Evolutionary conservation across 306 rosid genomes (phyloP), one percentile per base, ranked within the genome.

Genomic region (Datisca glomerata): DNA sequence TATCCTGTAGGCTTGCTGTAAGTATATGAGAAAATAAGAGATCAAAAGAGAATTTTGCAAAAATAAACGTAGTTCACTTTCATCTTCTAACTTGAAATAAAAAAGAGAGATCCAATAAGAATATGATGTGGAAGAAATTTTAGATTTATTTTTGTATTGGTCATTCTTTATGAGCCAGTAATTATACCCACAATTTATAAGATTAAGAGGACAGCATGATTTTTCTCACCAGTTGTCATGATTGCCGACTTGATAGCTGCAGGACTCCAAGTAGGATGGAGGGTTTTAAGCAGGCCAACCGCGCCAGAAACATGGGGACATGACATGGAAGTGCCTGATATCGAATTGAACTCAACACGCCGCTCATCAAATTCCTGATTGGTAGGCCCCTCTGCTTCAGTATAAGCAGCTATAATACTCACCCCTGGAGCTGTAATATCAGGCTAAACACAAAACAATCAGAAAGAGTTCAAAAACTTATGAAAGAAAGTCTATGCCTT

Each of bases 401-500:
- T 60, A 57, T 72, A 83, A 35, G 97, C 94, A 1, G 97, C 97
- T 39, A 87, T 72, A 49, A 87, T 61, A 28, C 76, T 83, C 66
- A 83, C 93, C 56, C 97, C 97, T 1, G 97, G 93, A 34, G 94
- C 97, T 18, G 97, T 87, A 41, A 87, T 59, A 61, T 87, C 97
- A 38, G 93, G 97, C 97, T 87, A 76, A 47, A 65, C 32, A 51
- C 12, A 53, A 35, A 57, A 21, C 44, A 24, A 20, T 51, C 8
- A 50, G 11, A 22, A 4, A 12, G 23, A 19, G 11, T 25, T 24
- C 19, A 51, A 21, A 41, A 22, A 23, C 8, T 25, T 37, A 27
- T 22, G 53, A 40, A 39, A 36, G 17, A 9, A 16, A 34, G 12
- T 28, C 4, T 44, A 25, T 24, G 49, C 35, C 12, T 20, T 17